These are phyloP conservation scores for Pholiota microspora DNA, from an alignment of 768 basidiomycete species.

Conservation along the genomic window DNA sequence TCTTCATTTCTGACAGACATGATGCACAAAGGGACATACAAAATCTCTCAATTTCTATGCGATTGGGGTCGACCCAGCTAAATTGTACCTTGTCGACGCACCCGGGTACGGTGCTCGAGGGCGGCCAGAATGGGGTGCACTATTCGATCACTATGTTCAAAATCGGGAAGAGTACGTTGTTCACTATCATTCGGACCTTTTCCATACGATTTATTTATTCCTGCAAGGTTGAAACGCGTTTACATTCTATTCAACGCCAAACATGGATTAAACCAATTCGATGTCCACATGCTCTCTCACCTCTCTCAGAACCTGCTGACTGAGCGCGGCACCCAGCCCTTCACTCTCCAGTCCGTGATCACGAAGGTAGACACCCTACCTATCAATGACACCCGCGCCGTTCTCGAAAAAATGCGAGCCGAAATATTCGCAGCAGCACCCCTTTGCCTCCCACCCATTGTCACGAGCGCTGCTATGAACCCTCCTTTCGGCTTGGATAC, in stretches of 20 bases:
- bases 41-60: slow-evolving; percentile 69
- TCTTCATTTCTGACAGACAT: not conserved
- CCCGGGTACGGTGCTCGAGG: slow-evolving; percentile 81
- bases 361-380: slow-evolving; percentile 66
- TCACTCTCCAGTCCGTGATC: slow-evolving; percentile 70
- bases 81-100: slow-evolving; percentile 71
- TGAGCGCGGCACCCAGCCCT: slow-evolving; percentile 36
- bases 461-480: slow-evolving; percentile 51
- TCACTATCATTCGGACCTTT: not conserved
- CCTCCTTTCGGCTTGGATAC: slow-evolving; percentile 55
- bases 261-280: slow-evolving; percentile 56
- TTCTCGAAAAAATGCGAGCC: slow-evolving; percentile 41
- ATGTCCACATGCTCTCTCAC: slow-evolving; percentile 59
- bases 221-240: slow-evolving; percentile 59
- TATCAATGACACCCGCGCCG: slow-evolving; percentile 26
- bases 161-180: slow-evolving; percentile 57
- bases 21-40: slow-evolving; percentile 60
- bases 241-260: slow-evolving; percentile 71
- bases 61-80: slow-evolving; percentile 57
- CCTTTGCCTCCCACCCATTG: slow-evolving; percentile 63
- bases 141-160: slow-evolving; percentile 65
- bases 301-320: slow-evolving; percentile 42
- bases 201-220: no score
- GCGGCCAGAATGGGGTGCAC: slow-evolving; percentile 68
- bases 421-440: slow-evolving; percentile 56